Percentiles rank a stretch among this genome's conserved stretches.
Conservation (phyloP, 176 grass and related monocot genomes). For the Bromus sterilis region DNA sequence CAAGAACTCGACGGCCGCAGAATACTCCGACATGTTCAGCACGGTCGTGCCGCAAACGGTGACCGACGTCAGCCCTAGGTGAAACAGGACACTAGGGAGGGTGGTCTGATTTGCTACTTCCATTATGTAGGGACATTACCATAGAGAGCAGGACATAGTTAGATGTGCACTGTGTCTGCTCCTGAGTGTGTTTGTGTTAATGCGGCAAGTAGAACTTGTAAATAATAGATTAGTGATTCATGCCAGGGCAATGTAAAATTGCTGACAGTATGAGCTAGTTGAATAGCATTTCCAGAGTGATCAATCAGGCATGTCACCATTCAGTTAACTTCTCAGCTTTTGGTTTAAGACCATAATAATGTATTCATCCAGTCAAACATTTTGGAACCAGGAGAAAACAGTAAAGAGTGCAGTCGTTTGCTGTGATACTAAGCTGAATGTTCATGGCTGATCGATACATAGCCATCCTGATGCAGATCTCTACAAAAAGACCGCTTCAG, state of each 20-base stretch:
- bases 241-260: slow-evolving; percentile 18
- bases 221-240: slow-evolving; percentile 21
- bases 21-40: slow-evolving; percentile 40
- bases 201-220: slow-evolving; percentile 18
- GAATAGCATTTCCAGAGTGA: neutral
- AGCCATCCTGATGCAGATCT: slow-evolving; percentile 12
- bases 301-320: neutral
- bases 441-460: slow-evolving; percentile 28
- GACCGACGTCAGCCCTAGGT: slow-evolving; percentile 48
- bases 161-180: neutral
- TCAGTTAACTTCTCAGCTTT: neutral
- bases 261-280: neutral
- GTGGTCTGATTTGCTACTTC: neutral
- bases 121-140: neutral
- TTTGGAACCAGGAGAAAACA: neutral
- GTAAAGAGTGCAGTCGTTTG: slow-evolving; percentile 6
- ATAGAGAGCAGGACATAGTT: neutral
- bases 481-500: slow-evolving; percentile 43
- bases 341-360: slow-evolving; percentile 6
- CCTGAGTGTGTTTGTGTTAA: neutral
- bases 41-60: slow-evolving; percentile 20
- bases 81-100: slow-evolving; percentile 3
- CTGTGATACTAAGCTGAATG: slow-evolving; percentile 31
- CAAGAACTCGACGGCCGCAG: slow-evolving; percentile 3
- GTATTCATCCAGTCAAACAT: neutral